Percentiles rank a stretch among this genome's conserved stretches.
These are phyloP conservation scores for Dentipellis fragilis DNA, from an alignment of 768 basidiomycete species.

Conservation along the genomic window DNA sequence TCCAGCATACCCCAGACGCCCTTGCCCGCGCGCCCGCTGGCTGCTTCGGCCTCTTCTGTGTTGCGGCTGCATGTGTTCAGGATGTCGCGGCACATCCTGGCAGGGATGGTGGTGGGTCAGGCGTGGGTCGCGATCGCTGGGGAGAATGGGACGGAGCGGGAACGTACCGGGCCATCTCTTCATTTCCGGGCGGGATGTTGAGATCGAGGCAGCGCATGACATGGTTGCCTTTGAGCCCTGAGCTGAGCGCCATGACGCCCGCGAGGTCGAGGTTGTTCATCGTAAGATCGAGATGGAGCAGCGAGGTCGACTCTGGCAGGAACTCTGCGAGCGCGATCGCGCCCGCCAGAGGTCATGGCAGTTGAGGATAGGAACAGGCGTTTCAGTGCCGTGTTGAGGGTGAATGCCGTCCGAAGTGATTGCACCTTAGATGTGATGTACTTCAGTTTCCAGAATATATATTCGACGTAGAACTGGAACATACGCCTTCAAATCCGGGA, in stretches of 20 bases:
- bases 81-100: constrained; percentile 80
- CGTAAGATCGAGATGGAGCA: constrained; percentile 89
- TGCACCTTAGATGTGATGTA: too few relatives aligned
- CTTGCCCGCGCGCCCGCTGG: constrained; percentile 48
- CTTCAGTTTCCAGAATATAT: too few relatives aligned
- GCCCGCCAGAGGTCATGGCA: constrained; percentile 63
- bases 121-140: background rate
- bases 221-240: constrained; percentile 75
- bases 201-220: constrained; percentile 89
- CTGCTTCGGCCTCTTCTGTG: constrained; percentile 73
- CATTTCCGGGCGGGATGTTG: constrained; percentile 80
- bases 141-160: background rate
- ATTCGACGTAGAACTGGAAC: constrained; percentile 16
- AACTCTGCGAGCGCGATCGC: constrained; percentile 96
- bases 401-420: constrained; percentile 87
- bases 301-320: constrained; percentile 77
- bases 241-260: constrained; percentile 86
- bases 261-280: constrained; percentile 77
- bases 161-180: constrained; percentile 60
- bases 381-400: constrained; percentile 84
- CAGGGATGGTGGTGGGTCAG: background rate
- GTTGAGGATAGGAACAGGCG: constrained; percentile 88
- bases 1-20: constrained; percentile 83
- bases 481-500: constrained; percentile 81
- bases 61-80: constrained; percentile 86